Conservation (phyloP, 2,329 filamentous ascomycete species). For the Westerdykella ornata region DNA sequence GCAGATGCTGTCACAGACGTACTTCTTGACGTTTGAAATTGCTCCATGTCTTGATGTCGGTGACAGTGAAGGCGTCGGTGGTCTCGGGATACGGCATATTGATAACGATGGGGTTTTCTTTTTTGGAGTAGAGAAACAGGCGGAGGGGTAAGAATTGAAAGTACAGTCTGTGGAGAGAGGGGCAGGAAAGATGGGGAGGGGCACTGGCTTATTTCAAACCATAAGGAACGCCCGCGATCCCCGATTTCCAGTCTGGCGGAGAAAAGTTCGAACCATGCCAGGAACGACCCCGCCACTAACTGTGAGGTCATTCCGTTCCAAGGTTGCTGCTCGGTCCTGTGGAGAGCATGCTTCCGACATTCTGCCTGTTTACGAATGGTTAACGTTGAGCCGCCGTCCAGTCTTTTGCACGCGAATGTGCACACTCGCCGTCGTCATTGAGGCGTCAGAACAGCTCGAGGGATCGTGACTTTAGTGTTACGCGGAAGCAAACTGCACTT, state of each 20-base stretch:
- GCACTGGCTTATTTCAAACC: not conserved
- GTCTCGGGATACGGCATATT: conserved; percentile 49
- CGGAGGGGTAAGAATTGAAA: not conserved
- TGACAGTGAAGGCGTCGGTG: conserved; percentile 45
- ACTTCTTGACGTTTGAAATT: conserved; percentile 53
- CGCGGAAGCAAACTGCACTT: no score
- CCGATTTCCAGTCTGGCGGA: not conserved
- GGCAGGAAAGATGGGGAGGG: not conserved
- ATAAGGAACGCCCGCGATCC: not conserved
- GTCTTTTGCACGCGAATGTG: no score
- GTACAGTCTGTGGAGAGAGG: not conserved
- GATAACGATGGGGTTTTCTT: conserved; percentile 2
- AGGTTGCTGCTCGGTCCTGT: no score
- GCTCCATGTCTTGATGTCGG: conserved; percentile 55
- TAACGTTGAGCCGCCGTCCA: no score
- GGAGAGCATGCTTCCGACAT: no score
- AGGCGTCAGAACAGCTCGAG: no score
- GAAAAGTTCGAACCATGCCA: not conserved
- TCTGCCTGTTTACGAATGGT: no score
- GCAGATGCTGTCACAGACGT: conserved; percentile 10
- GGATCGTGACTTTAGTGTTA: no score
- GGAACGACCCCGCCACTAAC: not conserved
- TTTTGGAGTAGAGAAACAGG: not conserved
- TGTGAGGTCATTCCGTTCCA: not conserved
- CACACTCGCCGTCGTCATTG: no score